Percentiles rank a stretch among this genome's conserved stretches.
phyloP scores from a whole-genome alignment of 192 early-diverging fungal genomes.

The Coemansia sp. region DNA sequence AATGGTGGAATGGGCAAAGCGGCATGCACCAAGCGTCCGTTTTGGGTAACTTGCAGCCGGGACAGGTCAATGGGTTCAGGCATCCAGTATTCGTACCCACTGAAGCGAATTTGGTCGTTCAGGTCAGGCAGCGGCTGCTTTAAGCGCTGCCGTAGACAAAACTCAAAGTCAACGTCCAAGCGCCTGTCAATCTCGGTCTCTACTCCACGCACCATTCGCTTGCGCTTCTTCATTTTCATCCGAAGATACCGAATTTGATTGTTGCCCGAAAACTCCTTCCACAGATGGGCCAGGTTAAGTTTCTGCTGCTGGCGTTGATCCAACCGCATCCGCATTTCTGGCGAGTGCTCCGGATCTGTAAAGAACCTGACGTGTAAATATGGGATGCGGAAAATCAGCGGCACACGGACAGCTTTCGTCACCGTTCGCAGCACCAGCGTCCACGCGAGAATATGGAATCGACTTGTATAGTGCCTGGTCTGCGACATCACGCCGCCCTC shows the following conservation, averaged over 20 bases:
- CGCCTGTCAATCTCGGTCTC: slow-evolving; percentile 38
- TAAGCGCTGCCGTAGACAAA: slow-evolving; percentile 11
- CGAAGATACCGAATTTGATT: neutral
- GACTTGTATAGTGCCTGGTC: slow-evolving; percentile 31
- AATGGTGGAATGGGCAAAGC: neutral
- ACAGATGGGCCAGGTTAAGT: neutral
- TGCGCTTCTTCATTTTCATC: slow-evolving; percentile 12
- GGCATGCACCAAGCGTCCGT: neutral
- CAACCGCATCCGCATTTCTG: neutral
- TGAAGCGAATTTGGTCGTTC: slow-evolving; percentile 7
- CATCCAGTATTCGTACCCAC: slow-evolving; percentile 32
- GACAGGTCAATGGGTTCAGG: slow-evolving; percentile 5
- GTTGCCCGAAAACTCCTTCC: neutral
- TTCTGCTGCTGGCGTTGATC: slow-evolving; percentile 13
- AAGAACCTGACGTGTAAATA: slow-evolving; percentile 9
- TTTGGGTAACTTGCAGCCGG: neutral
- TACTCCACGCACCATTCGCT: slow-evolving; percentile 4
- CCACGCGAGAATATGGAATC: slow-evolving; percentile 38
- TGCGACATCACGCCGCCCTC: slow-evolving; percentile 34
- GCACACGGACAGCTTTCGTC: slow-evolving; percentile 24
- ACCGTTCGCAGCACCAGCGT: slow-evolving; percentile 36
- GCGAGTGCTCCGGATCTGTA: slow-evolving; percentile 14
- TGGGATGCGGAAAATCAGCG: neutral
- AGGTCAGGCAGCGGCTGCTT: slow-evolving; percentile 5
- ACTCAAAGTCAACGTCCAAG: slow-evolving; percentile 10